Evolutionary conservation across 768 basidiomycete genomes (phyloP).

Genomic region (Mycena polygramma): DNA sequence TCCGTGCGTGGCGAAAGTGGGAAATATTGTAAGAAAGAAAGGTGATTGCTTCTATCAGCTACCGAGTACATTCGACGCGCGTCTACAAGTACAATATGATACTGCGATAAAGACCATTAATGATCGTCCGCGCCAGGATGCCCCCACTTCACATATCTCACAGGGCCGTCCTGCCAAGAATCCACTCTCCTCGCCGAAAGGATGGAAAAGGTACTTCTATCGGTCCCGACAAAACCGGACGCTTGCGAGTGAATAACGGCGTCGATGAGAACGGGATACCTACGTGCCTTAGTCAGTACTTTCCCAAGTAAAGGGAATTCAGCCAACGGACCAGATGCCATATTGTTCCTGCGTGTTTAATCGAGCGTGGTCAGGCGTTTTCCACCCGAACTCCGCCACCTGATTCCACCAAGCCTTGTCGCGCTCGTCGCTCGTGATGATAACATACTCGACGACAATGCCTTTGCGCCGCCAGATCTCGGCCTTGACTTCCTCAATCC

Average conservation of each 20-base stretch:
- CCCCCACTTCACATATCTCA: conserved; percentile 51
- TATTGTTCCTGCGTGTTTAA: conserved; percentile 43
- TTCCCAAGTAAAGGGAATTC: background rate
- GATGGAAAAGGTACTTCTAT: conserved; percentile 61
- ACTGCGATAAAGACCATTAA: background rate
- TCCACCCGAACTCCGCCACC: conserved; percentile 47
- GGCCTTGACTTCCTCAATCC: conserved; percentile 49
- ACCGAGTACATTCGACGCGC: background rate
- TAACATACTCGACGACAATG: conserved; percentile 43
- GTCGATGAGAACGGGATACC: conserved; percentile 55
- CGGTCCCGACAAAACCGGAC: conserved; percentile 63
- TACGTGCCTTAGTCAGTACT: background rate
- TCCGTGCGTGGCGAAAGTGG: too few relatives aligned
- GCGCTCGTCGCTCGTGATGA: conserved; percentile 51
- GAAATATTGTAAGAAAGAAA: too few relatives aligned
- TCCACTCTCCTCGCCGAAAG: conserved; percentile 60
- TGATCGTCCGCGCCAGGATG: conserved; percentile 25
- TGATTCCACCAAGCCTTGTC: conserved; percentile 33
- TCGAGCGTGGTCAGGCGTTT: conserved; percentile 44
- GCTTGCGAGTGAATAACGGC: conserved; percentile 62
- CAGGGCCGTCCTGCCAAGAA: conserved; percentile 61
- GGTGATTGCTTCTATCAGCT: too few relatives aligned
- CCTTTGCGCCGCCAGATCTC: conserved; percentile 44
- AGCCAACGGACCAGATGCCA: conserved; percentile 47
- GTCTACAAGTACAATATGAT: background rate